Base-by-base conservation (phyloP, 2,329 filamentous ascomycete genomes). In the Zelopaecilomyces penicillatus region DNA sequence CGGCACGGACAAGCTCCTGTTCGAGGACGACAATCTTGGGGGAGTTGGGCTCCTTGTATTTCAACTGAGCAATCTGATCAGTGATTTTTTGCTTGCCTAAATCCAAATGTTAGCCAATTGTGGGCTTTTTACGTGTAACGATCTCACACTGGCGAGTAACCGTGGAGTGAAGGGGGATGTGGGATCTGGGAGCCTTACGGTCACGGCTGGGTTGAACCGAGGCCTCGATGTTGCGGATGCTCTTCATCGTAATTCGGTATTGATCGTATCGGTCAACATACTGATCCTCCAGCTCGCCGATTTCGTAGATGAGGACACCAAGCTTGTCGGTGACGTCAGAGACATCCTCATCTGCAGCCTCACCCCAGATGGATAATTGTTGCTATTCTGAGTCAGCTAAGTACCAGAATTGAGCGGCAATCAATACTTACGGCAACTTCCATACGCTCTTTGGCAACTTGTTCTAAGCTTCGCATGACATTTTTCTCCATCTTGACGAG, bases 401-500 rank as follows among this genome's bases (percentile, higher is more conserved):
- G 26, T 30, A 30, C 31, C n/a, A 28, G 5, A 5, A 19, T 19
- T 19, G 19, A 19, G 19, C n/a, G 9, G 10, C 11, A 9, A 6
- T 7, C 19, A 4, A 34, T 26, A 77, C 87, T 61, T 85, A 95
- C 89, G 61, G 93, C 93, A 54, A 96, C 91, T 60, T 97, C 93
- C 89, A 97, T 97, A 58, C 93, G 83, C 75, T 98, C 93, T 61
- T 89, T 84, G 38, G 89, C 89, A 43, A 97, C 93, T 41, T 88
- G 77, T 65, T 98, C 93, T 76, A 97, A 83, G 65, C 89, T 96
- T 67, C 93, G 88, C 93, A 98, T 98, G 46, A 96, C 87, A 64
- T 98, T 97, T 82, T 98, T 98, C 74, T 98, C 93, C 93, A 98
- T 98, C 80, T 98, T 98, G 52, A 98, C 93, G 43, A 98, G 80